Conservation (phyloP, 2,329 filamentous ascomycete species). For the Exophiala sp. region DNA sequence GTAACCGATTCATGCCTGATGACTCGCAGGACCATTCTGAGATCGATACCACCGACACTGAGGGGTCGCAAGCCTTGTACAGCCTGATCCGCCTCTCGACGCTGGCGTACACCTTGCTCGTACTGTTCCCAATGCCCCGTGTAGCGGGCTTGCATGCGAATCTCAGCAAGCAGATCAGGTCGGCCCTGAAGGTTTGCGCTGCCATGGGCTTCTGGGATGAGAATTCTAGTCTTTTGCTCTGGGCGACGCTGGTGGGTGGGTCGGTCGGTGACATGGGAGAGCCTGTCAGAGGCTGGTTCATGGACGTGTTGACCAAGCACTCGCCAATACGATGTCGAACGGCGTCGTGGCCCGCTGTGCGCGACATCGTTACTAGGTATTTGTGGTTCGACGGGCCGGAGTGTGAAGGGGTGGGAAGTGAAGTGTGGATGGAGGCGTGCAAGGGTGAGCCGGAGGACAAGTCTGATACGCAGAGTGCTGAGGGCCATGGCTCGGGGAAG, state of each 20-base stretch:
- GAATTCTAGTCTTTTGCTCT: neutral
- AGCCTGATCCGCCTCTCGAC: neutral
- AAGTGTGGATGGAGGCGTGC: neutral
- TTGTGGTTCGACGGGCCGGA: slow-evolving; percentile 1
- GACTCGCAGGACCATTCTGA: neutral
- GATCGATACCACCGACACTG: neutral
- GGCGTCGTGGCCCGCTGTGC: neutral
- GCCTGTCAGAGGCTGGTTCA: neutral
- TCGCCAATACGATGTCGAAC: neutral
- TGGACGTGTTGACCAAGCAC: neutral
- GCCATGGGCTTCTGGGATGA: neutral
- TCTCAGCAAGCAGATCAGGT: neutral
- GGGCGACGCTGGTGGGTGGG: neutral
- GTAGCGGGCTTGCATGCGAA: neutral
- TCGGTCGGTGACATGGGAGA: neutral
- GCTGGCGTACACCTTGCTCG: neutral
- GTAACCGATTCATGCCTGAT: neutral
- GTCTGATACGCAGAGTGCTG: too few species aligned
- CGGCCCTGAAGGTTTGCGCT: neutral
- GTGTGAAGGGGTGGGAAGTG: neutral
- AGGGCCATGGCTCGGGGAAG: too few species aligned
- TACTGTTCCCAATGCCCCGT: neutral
- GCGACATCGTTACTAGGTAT: neutral
- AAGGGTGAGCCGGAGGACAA: neutral
- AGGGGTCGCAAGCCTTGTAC: neutral